Evolutionary conservation across 768 basidiomycete species (phyloP), one percentile per base, ranked within the genome.

Genomic region (Solioccasus polychromus): DNA sequence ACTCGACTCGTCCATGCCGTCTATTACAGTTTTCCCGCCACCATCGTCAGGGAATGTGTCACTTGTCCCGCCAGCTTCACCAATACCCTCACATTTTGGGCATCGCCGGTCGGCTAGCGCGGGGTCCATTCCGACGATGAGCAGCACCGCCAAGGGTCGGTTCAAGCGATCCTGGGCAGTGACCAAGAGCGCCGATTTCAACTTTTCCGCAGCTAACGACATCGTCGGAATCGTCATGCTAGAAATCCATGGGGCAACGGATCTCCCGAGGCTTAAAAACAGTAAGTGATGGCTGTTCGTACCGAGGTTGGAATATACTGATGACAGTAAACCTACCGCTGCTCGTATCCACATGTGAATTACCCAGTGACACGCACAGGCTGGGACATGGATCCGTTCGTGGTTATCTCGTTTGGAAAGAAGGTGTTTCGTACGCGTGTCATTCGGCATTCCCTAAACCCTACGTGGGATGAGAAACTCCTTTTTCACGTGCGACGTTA

Each of bases 371-470:
- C 85, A 2, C 80, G 87, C 1, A 88, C 81, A 0, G 89, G 88
- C 0, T 93, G 85, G 79, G 94, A 98, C 62, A 96, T 97, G 93
- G 93, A 97, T 58, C 93, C 94, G 0, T 98, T 97, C 59, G 88
- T 91, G 19, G 92, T 99, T 50, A 79, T 94, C 52, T 92, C 91
- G 3, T 99, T 99, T 52, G 91, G 94, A 24, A 94, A 93, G 71
- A 98, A 96, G 64, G 90, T 97, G 5, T 98, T 98, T 70, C 78
- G 94, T 3, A 97, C 94, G 0, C 83, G 88, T 25, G 82, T 92
- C 22, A 83, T 93, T 44, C 79, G 92, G 4, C 91, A 93, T 64
- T 83, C 80, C 0, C 70, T 84, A 42, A 92, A 89, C 61, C 95
- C 96, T 0, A 75, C 76, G 1, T 98, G 93, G 90, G 89, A 97